Evolutionary conservation across 306 rosid genomes (phyloP), one percentile per base, ranked within the genome.

Genomic region (Cucumis sativus): DNA sequence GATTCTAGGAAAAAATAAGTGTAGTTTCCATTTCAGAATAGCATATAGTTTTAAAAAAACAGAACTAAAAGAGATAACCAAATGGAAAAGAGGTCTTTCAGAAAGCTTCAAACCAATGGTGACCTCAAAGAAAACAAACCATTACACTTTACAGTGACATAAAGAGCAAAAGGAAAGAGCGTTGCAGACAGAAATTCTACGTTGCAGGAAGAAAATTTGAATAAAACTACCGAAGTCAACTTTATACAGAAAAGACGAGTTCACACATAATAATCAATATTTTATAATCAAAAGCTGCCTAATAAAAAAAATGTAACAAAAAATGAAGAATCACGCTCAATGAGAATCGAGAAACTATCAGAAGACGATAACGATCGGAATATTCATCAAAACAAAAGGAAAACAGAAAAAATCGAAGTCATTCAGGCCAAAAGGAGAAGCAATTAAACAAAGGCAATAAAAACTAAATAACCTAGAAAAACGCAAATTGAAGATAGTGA

Each of bases 181-280:
- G 23, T 17, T 35, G 70, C 70, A 64, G 72, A 66, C 72, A 66
- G 72, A 66, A 66, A 66, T 66, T 66, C 72, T 39, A 18, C 72
- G 51, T 66, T 66, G 72, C 52, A 66, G 72, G 51, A 66, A 66
- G 30, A 66, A 64, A 64, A 64, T 14, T 64, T 35, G 45, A 35
- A 64, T 64, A 35, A 17, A 64, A 64, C 23, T 4, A 64, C 23
- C 3, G 45, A 35, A 64, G 70, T 64, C 70, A 64, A 64, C 45
- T 64, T 64, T 64, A 35, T 33, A 64, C 68, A 30, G 41, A 62
- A 64, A 35, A 64, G 70, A 66, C 4, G 39, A 66, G 51, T 39
- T 66, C 72, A 66, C 72, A 66, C 52, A 66, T 66, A 51, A n/a
- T 39, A 66, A 66, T 39, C 71, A 35, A 65, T 37, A 37, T 65